A percentile compares a stretch with the other conserved stretches of the same genome.
Evolutionary conservation across 371 early-diverging fungal genomes (phyloP).

Genomic region (Actinomucor elegans): DNA sequence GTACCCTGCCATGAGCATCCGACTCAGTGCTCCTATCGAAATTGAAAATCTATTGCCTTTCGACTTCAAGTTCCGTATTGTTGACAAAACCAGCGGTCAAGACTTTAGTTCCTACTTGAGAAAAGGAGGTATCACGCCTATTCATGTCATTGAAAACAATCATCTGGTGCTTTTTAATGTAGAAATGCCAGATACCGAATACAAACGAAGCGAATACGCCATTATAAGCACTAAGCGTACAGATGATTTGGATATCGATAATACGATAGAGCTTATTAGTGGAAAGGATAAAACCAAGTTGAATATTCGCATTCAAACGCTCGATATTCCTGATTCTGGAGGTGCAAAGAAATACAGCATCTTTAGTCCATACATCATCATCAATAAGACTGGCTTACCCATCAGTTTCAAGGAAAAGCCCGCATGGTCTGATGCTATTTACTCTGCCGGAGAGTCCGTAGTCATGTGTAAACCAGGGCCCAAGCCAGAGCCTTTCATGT

Average conservation of each 20-base stretch:
- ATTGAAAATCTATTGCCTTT: slow-evolving; percentile 95
- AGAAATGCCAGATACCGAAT: slow-evolving; percentile 72
- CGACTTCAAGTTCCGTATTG: slow-evolving; percentile 75
- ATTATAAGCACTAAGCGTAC: slow-evolving; percentile 80
- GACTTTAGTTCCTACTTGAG: slow-evolving; percentile 66
- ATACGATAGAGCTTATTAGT: slow-evolving; percentile 69
- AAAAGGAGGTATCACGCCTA: slow-evolving; percentile 73
- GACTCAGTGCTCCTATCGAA: slow-evolving; percentile 87
- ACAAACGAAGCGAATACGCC: slow-evolving; percentile 75
- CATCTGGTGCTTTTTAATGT: slow-evolving; percentile 80
- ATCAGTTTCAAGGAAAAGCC: slow-evolving; percentile 81
- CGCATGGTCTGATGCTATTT: slow-evolving; percentile 72
- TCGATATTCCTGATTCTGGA: slow-evolving; percentile 65
- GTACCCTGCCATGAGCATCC: slow-evolving; percentile 85
- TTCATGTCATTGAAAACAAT: slow-evolving; percentile 86
- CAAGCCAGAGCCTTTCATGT: slow-evolving; percentile 84
- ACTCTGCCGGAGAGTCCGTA: slow-evolving; percentile 66
- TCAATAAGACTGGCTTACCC: slow-evolving; percentile 90
- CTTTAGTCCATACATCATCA: slow-evolving; percentile 76
- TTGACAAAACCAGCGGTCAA: slow-evolving; percentile 70
- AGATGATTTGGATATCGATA: slow-evolving; percentile 70
- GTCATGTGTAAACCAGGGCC: slow-evolving; percentile 30
- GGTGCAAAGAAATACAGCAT: slow-evolving; percentile 69
- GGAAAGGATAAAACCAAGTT: slow-evolving; percentile 66
- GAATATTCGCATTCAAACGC: slow-evolving; percentile 57